These are phyloP conservation scores for Glaciozyma antarctica DNA, from an alignment of 768 basidiomycete species.

Conservation along the genomic window DNA sequence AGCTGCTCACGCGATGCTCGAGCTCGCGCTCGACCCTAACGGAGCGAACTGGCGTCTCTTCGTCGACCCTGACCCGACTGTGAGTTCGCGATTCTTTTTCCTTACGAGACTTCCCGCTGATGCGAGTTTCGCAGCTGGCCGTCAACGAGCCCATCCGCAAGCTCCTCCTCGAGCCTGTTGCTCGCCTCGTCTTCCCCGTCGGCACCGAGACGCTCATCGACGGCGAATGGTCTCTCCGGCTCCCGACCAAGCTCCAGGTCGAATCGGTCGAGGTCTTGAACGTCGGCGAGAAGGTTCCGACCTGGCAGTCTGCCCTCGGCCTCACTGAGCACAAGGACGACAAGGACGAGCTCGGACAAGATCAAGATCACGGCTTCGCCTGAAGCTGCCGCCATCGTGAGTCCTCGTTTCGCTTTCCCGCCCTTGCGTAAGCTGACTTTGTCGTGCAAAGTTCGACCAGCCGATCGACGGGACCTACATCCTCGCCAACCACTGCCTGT, in stretches of 20 bases:
- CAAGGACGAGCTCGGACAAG: slow-evolving; percentile 56
- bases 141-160: slow-evolving; percentile 71
- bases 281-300: slow-evolving; percentile 58
- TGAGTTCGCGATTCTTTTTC: slow-evolving; percentile 41
- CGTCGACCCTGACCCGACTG: slow-evolving; percentile 50
- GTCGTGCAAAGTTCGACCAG: slow-evolving; percentile 50
- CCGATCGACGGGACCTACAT: slow-evolving; percentile 71
- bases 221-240: slow-evolving; percentile 51
- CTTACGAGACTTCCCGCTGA: not conserved
- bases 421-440: not conserved
- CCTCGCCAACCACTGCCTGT: slow-evolving; percentile 77
- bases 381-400: slow-evolving; percentile 8
- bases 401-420: not conserved
- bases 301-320: slow-evolving; percentile 77
- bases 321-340: slow-evolving; percentile 56
- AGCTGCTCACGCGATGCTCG: slow-evolving; percentile 59
- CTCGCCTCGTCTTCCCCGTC: slow-evolving; percentile 47
- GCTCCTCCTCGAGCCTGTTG: slow-evolving; percentile 64
- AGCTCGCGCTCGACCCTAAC: slow-evolving; percentile 64
- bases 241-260: slow-evolving; percentile 46
- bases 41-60: slow-evolving; percentile 82
- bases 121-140: slow-evolving; percentile 39
- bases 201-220: slow-evolving; percentile 44
- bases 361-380: slow-evolving; percentile 52
- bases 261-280: slow-evolving; percentile 17